Conservation (phyloP, 2,329 filamentous ascomycete genomes). For the Exophiala aquamarina region DNA sequence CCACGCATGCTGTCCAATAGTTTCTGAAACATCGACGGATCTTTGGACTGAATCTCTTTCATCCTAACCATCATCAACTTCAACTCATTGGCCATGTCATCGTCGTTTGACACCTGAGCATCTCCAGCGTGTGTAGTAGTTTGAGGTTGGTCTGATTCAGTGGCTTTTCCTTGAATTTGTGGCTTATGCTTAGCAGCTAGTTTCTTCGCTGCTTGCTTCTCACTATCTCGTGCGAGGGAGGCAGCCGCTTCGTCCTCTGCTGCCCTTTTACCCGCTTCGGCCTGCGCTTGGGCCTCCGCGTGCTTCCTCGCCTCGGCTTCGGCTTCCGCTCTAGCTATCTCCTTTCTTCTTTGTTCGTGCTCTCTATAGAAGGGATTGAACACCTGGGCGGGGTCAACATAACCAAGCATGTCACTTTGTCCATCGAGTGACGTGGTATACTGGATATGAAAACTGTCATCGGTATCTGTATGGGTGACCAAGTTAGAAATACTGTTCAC, state of each 20-base stretch:
- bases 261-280: slow-evolving; percentile 13
- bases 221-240: slow-evolving; percentile 1
- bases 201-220: neutral
- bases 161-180: slow-evolving; percentile 1
- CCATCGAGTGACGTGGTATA: slow-evolving; percentile 15
- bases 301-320: slow-evolving; percentile 23
- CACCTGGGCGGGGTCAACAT: slow-evolving; percentile 54
- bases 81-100: slow-evolving; percentile 52
- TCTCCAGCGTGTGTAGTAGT: neutral
- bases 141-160: neutral
- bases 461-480: slow-evolving; percentile 9
- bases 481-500: slow-evolving; percentile 25
- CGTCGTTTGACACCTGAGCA: slow-evolving; percentile 16
- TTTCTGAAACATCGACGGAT: slow-evolving; percentile 55
- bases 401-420: slow-evolving; percentile 36
- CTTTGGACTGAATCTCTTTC: slow-evolving; percentile 56
- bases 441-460: slow-evolving; percentile 8
- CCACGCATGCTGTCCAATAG: slow-evolving; percentile 57
- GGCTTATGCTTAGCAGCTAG: neutral
- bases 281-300: slow-evolving; percentile 11
- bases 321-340: slow-evolving; percentile 37
- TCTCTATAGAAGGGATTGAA: slow-evolving; percentile 55
- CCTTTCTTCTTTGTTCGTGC: slow-evolving; percentile 41
- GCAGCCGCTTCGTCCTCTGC: slow-evolving; percentile 11
- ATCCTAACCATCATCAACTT: slow-evolving; percentile 58